Evolutionary conservation across 2,329 filamentous ascomycete species (phyloP), one percentile per base, ranked within the genome.

Genomic region (Hypoxylon sp.): DNA sequence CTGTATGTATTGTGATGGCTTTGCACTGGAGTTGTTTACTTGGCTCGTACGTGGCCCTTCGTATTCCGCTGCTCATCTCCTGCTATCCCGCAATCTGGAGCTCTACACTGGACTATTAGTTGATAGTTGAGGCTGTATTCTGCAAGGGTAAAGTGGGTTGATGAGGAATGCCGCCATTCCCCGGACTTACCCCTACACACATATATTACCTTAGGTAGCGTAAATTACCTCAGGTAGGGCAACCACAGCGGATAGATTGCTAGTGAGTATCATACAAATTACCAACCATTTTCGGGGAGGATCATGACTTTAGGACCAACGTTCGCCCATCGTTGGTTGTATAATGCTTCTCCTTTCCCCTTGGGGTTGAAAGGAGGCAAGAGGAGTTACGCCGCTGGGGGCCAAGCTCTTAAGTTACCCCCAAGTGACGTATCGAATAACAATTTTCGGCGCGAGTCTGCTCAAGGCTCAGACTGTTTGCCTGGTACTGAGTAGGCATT

Each of bases 81-180:
- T 37, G 15, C 24, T 22, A 47, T 54, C 52, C 44, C 49, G 39
- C 47, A 63, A 57, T 53, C 30, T 20, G 32, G 48, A 37, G 34
- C 13, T 17, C 39, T 22, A 47, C 17, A 39, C 51, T 19, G n/a
- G 50, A 51, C 47, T 26, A 46, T n/a, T 59, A 41, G 32, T 58
- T 48, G 15, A 32, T 37, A 61, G 20, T 56, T 56, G 54, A 67
- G 54, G 60, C 60, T 62, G 50, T 59, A n/a, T 59, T 49, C 51
- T 51, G 54, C 39, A 53, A 41, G 50, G 60, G 34, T 53, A 56
- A 54, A 50, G 51, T 59, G 54, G 51, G 47, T 57, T 50, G 43
- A 44, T 50, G 41, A 44, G 30, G 46, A 49, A 53, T 64, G 54
- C 61, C 64, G 62, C 55, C 43, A 56, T 67, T 65, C 62, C 64